These are phyloP conservation scores for Eucalyptus sp. DNA, from an alignment of 345 rosid species.

Conservation along the genomic window DNA sequence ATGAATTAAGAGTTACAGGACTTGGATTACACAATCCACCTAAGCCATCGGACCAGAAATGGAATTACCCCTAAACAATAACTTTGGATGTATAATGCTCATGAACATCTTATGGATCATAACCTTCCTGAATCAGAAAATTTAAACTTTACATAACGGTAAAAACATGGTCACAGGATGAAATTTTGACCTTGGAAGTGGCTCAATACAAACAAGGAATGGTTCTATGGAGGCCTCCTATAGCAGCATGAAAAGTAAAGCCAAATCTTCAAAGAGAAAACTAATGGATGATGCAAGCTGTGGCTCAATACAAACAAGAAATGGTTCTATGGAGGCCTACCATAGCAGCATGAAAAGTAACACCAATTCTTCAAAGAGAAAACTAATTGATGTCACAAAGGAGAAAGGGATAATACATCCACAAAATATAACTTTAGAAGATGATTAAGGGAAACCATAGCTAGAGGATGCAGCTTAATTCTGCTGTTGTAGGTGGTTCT, in stretches of 20 bases:
- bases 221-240: neutral
- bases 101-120: neutral
- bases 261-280: neutral
- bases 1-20: neutral
- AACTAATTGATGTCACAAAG: neutral
- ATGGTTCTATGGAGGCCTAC: neutral
- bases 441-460: neutral
- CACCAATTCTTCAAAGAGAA: neutral
- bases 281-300: neutral
- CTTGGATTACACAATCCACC: neutral
- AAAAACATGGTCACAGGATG: neutral
- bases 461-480: neutral
- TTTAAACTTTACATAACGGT: neutral
- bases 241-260: neutral
- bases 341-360: neutral
- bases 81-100: neutral
- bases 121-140: neutral
- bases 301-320: neutral
- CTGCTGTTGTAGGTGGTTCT: neutral
- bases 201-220: neutral
- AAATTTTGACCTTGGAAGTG: neutral
- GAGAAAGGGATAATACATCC: neutral
- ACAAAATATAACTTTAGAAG: neutral
- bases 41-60: neutral
- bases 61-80: neutral